Evolutionary conservation across 2,329 filamentous ascomycete species (phyloP).

Genomic region (Neonectria hederae): DNA sequence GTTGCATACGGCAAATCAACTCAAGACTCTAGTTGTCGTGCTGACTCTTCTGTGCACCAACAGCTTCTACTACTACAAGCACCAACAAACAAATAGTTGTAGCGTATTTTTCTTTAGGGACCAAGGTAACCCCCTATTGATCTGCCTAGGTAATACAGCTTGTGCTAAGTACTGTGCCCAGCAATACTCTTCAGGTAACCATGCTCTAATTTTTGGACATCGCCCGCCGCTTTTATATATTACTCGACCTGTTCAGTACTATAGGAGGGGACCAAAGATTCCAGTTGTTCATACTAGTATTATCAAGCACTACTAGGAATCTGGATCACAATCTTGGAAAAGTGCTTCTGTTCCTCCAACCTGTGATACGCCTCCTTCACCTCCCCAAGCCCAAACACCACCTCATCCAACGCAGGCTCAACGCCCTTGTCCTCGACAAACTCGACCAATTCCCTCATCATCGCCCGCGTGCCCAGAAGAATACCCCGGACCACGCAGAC

Average conservation of each 20-base stretch:
- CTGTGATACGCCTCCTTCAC: conserved; percentile 45
- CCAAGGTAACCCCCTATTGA: too few species aligned
- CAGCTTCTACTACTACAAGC: too few species aligned
- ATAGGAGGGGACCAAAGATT: too few species aligned
- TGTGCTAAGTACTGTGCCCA: too few species aligned
- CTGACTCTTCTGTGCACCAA: too few species aligned
- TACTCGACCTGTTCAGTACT: too few species aligned
- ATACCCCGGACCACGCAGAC: conserved; percentile 45
- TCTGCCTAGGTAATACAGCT: too few species aligned
- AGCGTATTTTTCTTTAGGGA: too few species aligned
- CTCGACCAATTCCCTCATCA: conserved; percentile 43
- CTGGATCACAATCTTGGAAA: conserved; percentile 48
- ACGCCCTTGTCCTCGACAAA: conserved; percentile 47
- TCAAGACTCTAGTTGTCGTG: neutral
- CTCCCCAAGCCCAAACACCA: conserved; percentile 44
- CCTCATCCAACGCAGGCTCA: conserved; percentile 44
- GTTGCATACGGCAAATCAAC: neutral
- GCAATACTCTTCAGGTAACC: too few species aligned
- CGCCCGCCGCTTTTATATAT: too few species aligned
- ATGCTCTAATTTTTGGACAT: neutral
- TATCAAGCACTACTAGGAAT: conserved; percentile 21
- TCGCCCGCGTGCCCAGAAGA: conserved; percentile 38
- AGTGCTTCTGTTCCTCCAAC: conserved; percentile 47
- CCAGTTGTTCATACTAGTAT: neutral
- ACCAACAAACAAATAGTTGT: too few species aligned